Conservation (phyloP, 495 filamentous ascomycete genomes). For the Jackrogersella minutella region DNA sequence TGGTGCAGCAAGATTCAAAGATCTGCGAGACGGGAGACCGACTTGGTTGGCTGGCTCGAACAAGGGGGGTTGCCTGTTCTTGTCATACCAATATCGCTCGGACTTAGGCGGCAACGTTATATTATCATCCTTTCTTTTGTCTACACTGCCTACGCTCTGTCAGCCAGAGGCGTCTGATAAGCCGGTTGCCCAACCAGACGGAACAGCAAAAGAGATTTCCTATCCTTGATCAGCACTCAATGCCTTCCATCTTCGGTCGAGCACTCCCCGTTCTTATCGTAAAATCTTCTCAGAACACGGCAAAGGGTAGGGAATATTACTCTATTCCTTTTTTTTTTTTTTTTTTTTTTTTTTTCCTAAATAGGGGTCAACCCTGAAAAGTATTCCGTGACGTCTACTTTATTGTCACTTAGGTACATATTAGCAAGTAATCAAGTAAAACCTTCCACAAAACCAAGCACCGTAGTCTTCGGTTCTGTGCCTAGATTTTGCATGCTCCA, state of each 20-base stretch:
- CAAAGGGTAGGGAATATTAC: too few species aligned
- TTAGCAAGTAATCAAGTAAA: not conserved
- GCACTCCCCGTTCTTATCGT: not conserved
- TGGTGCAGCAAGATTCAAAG: slow-evolving; percentile 16
- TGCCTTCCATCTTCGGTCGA: not conserved
- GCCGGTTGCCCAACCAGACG: not conserved
- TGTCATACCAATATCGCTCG: slow-evolving; percentile 25
- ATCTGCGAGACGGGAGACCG: slow-evolving; percentile 12
- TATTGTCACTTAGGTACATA: not conserved
- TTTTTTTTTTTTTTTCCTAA: not conserved
- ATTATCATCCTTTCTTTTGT: slow-evolving; percentile 19
- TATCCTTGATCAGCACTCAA: not conserved
- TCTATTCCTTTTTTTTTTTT: not conserved
- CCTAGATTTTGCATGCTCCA: not conserved
- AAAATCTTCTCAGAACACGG: not conserved
- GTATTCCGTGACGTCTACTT: not conserved
- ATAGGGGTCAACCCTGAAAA: slow-evolving; percentile 23
- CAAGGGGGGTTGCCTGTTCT: slow-evolving; percentile 13
- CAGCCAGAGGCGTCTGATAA: slow-evolving; percentile 1
- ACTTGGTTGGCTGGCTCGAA: slow-evolving; percentile 9
- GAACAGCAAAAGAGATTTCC: not conserved
- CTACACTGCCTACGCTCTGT: not conserved
- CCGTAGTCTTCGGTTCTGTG: not conserved
- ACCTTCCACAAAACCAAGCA: not conserved
- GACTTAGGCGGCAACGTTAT: slow-evolving; percentile 35